Evolutionary conservation across 2,329 filamentous ascomycete species (phyloP), one percentile per base, ranked within the genome.

Genomic region (Colletotrichum truncatum): DNA sequence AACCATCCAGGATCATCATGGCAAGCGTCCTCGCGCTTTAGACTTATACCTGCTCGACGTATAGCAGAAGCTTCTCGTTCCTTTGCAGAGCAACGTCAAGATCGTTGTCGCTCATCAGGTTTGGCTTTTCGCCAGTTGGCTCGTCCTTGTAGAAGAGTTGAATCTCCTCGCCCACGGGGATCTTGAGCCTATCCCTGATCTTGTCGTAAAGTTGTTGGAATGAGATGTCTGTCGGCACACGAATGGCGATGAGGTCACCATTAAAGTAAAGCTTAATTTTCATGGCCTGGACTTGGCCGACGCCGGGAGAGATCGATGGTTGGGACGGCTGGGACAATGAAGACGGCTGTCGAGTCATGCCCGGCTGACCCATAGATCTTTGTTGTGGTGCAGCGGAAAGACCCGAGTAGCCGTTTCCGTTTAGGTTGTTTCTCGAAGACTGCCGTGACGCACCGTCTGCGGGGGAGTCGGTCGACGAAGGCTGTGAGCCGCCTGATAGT

Each of bases 261-360:
- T 95, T 92, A 81, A 93, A 98, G 81, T 93, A 96, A 57, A 98
- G 91, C 81, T 98, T 98, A 76, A 98, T 92, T 78, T 98, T 98
- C 82, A 98, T 91, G 4, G 88, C 86, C 7, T 85, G 80, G 6
- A 80, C 74, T 58, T 83, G 79, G 66, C 78, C 80, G 54, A 84
- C 75, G 16, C 79, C 82, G 1, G 83, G 82, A 9, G 83, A 83
- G 64, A 89, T 77, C 6, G 86, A 91, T 36, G 84, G 86, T 52
- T 87, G 84, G 0, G 85, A 86, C n/a, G n/a, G n/a, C 59, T 86
- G 85, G 3, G 83, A 84, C 3, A 85, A 72, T 18, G 80, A 82
- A 12, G 80, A 85, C 10, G 76, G 72, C 69, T 85, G 84, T 38
- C 80, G 80, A 30, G 74, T 74, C 77, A 82, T 76, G 30, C 73